A percentile compares a stretch with the other conserved stretches of the same genome.
These are phyloP conservation scores for Phycomyces nitens DNA, from an alignment of 192 early-diverging fungal genomes.

Conservation along the genomic window DNA sequence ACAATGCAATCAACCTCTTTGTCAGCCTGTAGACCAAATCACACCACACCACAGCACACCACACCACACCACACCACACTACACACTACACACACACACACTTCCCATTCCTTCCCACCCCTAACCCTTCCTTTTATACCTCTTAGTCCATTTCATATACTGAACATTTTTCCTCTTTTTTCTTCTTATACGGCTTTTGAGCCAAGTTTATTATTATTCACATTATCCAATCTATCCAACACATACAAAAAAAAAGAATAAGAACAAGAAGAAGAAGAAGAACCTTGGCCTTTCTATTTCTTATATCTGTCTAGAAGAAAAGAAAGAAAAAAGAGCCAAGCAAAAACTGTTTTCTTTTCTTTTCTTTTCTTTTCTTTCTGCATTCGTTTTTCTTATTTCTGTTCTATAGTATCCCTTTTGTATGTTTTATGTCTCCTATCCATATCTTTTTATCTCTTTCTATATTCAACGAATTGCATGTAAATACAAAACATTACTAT, in stretches of 20 bases:
- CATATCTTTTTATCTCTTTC: background rate
- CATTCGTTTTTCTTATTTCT: background rate
- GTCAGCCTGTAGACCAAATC: slow-evolving; percentile 39
- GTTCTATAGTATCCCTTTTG: background rate
- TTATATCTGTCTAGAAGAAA: no score
- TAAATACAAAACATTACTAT: slow-evolving; percentile 1
- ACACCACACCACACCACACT: no score
- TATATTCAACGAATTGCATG: background rate
- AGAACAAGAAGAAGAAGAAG: no score
- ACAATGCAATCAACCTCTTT: slow-evolving; percentile 51
- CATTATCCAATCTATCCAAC: slow-evolving; percentile 3
- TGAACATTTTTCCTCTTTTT: no score
- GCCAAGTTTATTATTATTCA: background rate
- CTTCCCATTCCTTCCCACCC: background rate
- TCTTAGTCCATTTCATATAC: background rate
- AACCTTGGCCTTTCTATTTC: no score
- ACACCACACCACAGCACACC: no score
- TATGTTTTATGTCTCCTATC: background rate
- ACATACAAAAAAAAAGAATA: no score
- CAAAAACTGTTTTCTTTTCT: no score
- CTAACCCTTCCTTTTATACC: background rate
- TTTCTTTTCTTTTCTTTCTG: no score
- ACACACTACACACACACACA: no score
- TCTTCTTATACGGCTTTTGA: no score
- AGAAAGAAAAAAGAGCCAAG: no score